phyloP scores from a whole-genome alignment of 1,284 basidiomycete species.

The Exsudoporus floridanus region DNA sequence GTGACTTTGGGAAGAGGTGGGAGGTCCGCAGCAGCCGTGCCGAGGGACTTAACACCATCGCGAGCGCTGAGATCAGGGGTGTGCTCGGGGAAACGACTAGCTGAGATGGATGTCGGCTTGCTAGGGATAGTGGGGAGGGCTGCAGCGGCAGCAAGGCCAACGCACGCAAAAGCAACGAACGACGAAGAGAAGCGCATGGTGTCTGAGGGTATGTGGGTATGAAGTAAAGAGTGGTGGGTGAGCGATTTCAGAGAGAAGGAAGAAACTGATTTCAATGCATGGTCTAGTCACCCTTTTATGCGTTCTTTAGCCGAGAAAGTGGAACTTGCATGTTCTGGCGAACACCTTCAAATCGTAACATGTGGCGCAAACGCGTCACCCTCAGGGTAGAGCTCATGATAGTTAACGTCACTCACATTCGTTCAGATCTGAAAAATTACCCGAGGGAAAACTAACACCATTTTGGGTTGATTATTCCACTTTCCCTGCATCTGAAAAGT shows the following conservation, averaged over 20 bases:
- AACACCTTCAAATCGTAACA: not conserved
- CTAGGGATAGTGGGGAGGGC: not conserved
- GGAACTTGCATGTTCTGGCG: not conserved
- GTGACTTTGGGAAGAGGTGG: no score
- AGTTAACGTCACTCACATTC: no score
- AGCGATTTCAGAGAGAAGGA: not conserved
- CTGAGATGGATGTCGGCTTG: not conserved
- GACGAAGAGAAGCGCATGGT: conserved; percentile 10
- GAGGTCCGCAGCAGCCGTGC: no score
- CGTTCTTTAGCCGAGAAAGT: not conserved
- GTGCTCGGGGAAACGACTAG: not conserved
- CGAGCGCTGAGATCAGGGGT: not conserved
- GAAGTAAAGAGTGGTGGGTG: not conserved
- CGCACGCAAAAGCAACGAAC: conserved; percentile 4
- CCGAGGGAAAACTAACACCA: no score
- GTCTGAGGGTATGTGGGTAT: not conserved
- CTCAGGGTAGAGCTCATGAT: no score
- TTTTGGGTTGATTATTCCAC: no score
- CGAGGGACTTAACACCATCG: no score
- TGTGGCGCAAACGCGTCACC: no score
- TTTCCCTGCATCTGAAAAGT: no score
- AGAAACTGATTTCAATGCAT: not conserved
- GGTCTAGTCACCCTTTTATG: not conserved
- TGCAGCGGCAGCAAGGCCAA: conserved; percentile 1
- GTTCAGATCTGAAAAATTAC: no score